A percentile compares a stretch with the other conserved stretches of the same genome.
Conservation (phyloP, 2,329 filamentous ascomycete genomes). For the Verticillium klebahnii region DNA sequence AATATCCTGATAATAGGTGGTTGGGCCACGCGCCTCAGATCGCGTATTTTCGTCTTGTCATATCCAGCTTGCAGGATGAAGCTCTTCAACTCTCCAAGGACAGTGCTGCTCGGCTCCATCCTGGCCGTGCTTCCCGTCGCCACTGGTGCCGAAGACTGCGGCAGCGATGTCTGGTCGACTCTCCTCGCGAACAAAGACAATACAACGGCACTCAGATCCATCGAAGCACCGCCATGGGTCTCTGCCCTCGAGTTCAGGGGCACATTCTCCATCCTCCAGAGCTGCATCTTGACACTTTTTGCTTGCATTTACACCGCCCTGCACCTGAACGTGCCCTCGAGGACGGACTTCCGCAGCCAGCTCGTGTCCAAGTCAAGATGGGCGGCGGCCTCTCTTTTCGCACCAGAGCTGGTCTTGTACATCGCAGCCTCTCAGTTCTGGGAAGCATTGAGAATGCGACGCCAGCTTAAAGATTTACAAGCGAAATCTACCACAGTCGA, state of each 20-base stretch:
- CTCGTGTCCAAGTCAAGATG: slow-evolving; percentile 19
- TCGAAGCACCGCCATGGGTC: not conserved
- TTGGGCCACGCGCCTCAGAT: no score
- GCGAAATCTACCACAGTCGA: not conserved
- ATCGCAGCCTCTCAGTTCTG: slow-evolving; percentile 14
- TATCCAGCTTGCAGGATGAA: no score
- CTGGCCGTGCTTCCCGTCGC: not conserved
- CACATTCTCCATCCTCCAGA: slow-evolving; percentile 25
- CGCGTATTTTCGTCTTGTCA: no score
- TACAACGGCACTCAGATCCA: not conserved
- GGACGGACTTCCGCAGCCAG: slow-evolving; percentile 3
- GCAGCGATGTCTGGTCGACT: not conserved
- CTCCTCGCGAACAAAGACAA: not conserved
- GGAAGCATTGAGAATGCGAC: slow-evolving; percentile 2
- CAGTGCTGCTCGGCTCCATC: not conserved
- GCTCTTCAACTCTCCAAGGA: not conserved
- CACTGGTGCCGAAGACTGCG: not conserved
- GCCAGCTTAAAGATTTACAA: slow-evolving; percentile 5
- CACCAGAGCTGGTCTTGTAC: slow-evolving; percentile 25
- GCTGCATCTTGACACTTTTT: slow-evolving; percentile 26
- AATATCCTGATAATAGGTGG: no score
- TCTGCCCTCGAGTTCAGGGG: slow-evolving; percentile 19
- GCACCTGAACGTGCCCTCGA: slow-evolving; percentile 29
- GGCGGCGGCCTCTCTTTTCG: slow-evolving; percentile 23
- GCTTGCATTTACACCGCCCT: slow-evolving; percentile 31